Base-by-base conservation (phyloP, 2,329 filamentous ascomycete genomes). In the Verticillium tricorpus region DNA sequence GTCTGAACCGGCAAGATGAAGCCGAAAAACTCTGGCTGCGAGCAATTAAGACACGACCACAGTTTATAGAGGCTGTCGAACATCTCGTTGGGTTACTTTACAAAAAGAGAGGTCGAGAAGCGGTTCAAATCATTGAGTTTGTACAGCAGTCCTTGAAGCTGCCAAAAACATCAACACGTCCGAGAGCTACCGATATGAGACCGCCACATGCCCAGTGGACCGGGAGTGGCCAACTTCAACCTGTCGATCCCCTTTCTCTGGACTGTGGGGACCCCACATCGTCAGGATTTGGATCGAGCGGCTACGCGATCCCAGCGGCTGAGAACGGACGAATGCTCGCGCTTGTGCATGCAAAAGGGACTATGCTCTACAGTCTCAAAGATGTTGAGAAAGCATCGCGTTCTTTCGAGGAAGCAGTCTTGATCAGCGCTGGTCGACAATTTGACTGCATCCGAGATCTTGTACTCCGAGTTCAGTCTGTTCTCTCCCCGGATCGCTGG, bases 311-410 rank as follows among this genome's bases (percentile, higher is more conserved):
- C 54, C 85, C 93, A 5, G 93, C 89, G 2, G 87, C 85, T 54
- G 95, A 99, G 67, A 98, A 97, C 72, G 95, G 94, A 9, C 87
- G 95, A 63, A 92, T 99, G 70, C 83, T 99, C 55, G 91, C 93
- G n/a, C 82, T 99, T 17, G 88, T 98, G 50, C 95, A 99, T 76
- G 93, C 94, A 22, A 99, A 98, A 75, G 95, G 94, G n/a, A 98
- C 98, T 65, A 96, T 98, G 89, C 82, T 98, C 1, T 99, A 99
- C 75, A 88, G 91, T 31, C 78, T 96, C 34, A 94, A 94, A 56
- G 89, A 97, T 67, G 90, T 95, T 66, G 81, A 83, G 45, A 86
- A 83, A 50, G 95, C 95, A 52, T 93, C 94, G 1, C 86, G 88
- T 68, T 92, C 95, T 4, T 99, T 99, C 68, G 95, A 99, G 73